A percentile compares a stretch with the other conserved stretches of the same genome.
phyloP scores from a whole-genome alignment of 202 grass and related monocot species.

The Saccharum hybrid region DNA sequence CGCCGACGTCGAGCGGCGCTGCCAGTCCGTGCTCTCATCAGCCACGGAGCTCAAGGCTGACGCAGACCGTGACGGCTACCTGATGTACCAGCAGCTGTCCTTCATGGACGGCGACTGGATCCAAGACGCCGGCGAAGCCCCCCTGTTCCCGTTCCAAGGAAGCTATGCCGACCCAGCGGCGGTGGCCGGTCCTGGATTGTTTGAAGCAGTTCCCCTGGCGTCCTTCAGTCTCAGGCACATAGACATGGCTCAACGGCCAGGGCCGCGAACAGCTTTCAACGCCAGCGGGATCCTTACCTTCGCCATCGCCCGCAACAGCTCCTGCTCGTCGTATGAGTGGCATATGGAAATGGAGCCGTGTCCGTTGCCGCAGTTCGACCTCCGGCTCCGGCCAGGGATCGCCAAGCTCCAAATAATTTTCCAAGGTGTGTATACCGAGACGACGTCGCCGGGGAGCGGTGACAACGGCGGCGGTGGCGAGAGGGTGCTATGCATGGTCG shows the following conservation, averaged over 20 bases:
- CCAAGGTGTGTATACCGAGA: no score
- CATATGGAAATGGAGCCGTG: no score
- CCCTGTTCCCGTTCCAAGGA: constrained; percentile 53
- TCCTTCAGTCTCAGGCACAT: constrained; percentile 57
- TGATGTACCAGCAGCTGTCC: background rate
- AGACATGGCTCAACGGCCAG: background rate
- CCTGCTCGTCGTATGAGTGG: no score
- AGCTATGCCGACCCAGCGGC: constrained; percentile 16
- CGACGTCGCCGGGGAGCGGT: no score
- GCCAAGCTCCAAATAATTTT: no score
- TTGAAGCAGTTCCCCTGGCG: constrained; percentile 42
- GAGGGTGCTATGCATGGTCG: no score
- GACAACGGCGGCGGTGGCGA: no score
- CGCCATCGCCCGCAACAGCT: constrained; percentile 16
- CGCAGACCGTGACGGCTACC: background rate
- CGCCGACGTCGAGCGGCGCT: constrained; percentile 51
- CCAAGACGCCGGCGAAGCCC: constrained; percentile 51
- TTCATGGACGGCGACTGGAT: constrained; percentile 60
- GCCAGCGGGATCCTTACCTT: constrained; percentile 41
- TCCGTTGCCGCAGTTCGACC: no score
- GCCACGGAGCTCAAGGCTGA: constrained; percentile 9
- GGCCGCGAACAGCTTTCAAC: constrained; percentile 42
- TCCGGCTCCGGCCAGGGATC: no score
- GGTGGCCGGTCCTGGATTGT: background rate
- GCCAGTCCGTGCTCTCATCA: constrained; percentile 52